Evolutionary conservation across 2,329 filamentous ascomycete species (phyloP), one percentile per base, ranked within the genome.

Genomic region (Pseudogymnoascus sp.): DNA sequence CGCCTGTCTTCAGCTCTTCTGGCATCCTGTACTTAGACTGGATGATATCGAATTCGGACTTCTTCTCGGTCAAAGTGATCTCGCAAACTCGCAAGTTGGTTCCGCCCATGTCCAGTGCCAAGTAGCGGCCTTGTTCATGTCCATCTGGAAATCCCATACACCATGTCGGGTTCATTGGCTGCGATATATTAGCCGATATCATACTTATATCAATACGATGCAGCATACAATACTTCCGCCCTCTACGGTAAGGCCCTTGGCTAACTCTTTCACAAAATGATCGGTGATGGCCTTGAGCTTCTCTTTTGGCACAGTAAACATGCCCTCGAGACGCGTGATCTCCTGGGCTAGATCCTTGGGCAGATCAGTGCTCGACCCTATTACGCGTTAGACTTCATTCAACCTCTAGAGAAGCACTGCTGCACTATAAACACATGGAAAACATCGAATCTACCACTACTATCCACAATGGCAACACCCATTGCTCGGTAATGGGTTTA

Each of bases 161-260:
- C 93, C 93, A 97, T 62, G 92, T 96, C 64, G 93, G 90, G 78
- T 97, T 97, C 93, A 97, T 97, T 64, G 93, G 92, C 91, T 96
- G 69, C 52, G 42, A 62, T 49, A 36, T n/a, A 63, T 69, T 65
- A 67, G 67, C 63, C 36, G 12, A 58, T 19, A 38, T 52, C n/a
- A 41, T 16, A 52, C 16, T n/a, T 8, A 22, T 19, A 33, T 12
- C 4, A 58, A 14, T 25, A 35, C 19, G 23, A 42, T 14, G 30
- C 55, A 59, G 81, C 90, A 82, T 76, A 96, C 91, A 76, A 99
- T 97, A 75, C 88, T 95, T 64, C 92, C 92, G 66, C 93, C 93
- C 77, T 96, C 88, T 63, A 92, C 88, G 62, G 83, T 89, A 61
- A 97, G 81, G 69, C 92, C 92, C 77, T 96, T 96, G 66, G 87